phyloP scores from a whole-genome alignment of 2,329 filamentous ascomycete species.

The Penicillium psychrosexuale region DNA sequence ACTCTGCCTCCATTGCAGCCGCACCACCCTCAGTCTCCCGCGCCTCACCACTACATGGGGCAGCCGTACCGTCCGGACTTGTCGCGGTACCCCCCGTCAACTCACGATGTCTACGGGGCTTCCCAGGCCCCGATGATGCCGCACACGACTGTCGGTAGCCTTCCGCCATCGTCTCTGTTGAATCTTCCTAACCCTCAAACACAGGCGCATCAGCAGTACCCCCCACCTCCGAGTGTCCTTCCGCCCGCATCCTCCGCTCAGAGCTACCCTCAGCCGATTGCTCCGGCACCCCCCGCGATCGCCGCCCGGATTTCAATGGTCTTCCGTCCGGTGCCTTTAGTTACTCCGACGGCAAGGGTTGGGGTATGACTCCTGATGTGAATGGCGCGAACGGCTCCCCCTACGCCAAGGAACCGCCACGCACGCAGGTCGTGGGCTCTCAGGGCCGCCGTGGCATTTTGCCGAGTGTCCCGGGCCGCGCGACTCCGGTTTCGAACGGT shows the following conservation, averaged over 20 bases:
- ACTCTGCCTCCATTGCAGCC: constrained; percentile 48
- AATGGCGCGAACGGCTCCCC: constrained; percentile 39
- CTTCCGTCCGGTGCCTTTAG: constrained; percentile 69
- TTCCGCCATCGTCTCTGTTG: constrained; percentile 44
- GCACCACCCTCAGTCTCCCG: constrained; percentile 45
- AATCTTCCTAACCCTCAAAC: constrained; percentile 40
- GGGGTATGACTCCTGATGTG: constrained; percentile 41
- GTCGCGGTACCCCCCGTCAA: constrained; percentile 43
- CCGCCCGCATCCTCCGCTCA: constrained; percentile 64
- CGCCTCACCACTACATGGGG: constrained; percentile 41
- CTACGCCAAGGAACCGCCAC: constrained; percentile 44
- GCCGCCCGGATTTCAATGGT: constrained; percentile 57
- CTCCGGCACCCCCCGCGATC: constrained; percentile 61
- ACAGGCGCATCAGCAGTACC: constrained; percentile 41
- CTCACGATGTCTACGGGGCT: constrained; percentile 43
- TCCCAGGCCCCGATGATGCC: constrained; percentile 44
- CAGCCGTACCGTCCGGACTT: constrained; percentile 44
- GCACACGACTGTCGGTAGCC: constrained; percentile 41
- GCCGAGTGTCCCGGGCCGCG: constrained; percentile 82
- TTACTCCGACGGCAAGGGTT: constrained; percentile 53
- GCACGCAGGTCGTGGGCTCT: constrained; percentile 87
- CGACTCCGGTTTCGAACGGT: constrained; percentile 65
- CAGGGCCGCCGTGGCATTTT: constrained; percentile 89
- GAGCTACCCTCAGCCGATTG: constrained; percentile 72
- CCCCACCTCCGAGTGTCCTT: constrained; percentile 54